Base-by-base conservation (phyloP, 2,329 filamentous ascomycete species). In the Pseudocercospora macadamiae region DNA sequence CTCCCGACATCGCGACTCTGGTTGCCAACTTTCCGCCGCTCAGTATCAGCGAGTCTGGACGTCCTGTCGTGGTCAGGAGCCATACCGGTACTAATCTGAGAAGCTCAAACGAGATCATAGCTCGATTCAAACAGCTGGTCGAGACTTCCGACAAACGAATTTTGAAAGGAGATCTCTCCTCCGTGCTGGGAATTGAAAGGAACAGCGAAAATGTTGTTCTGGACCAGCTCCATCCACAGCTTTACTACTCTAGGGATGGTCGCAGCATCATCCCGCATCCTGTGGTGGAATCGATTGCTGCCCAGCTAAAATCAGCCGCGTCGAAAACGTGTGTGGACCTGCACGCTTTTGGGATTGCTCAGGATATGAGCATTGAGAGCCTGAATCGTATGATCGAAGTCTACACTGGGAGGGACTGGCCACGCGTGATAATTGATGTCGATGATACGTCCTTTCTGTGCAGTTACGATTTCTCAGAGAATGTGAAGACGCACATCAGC, bases 1-100 rank as follows among this genome's bases (percentile, higher is more conserved):
- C 67, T 4, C 54, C 61, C 21, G 69, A 71, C 30, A 67, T 71
- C 9, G 68, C 66, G 21, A 59, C 63, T 18, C 61, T 71, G 34
- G 61, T 69, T 54, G 36, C 63, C 64, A 49, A 49, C 65, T 69
- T 63, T 53, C 60, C 55, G 32, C 68, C 68, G 25, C 60, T 63
- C 14, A 54, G 55, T 18, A 63, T 61, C 59, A 36, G 63, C 54
- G n/a, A 61, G 42, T 25, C 55, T 34, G 57, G 52, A 6, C 58
- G 61, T 16, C 62, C 68, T 6, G 51, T 59, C 16, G 58, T 71
- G 3, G 61, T 71, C 12, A 57, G 63, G 18, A 67, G 63, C 45
- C 55, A 49, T 14, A 64, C 64, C 16, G 65, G 62, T 14, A 59
- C 66, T 54, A 57, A 57, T 37, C 51, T 71, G 1, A 57, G 60